These are phyloP conservation scores for Sporothrix sp. DNA, from an alignment of 2,329 filamentous ascomycete species.

Conservation along the genomic window DNA sequence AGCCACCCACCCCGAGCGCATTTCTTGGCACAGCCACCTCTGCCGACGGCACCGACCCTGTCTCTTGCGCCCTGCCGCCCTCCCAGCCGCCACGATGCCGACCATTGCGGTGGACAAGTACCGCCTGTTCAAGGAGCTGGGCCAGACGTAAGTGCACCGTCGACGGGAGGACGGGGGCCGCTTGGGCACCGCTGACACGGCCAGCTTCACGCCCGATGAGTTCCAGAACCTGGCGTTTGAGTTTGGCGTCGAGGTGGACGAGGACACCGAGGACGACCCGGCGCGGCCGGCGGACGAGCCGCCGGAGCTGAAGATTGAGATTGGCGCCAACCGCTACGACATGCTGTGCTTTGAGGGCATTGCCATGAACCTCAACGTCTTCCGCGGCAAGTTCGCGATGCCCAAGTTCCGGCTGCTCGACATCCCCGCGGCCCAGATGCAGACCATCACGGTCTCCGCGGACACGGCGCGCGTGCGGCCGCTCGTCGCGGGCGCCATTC, in stretches of 20 bases:
- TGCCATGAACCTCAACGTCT: slow-evolving; percentile 90
- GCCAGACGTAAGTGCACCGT: slow-evolving; percentile 55
- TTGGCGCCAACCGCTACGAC: slow-evolving; percentile 79
- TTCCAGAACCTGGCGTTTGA: slow-evolving; percentile 98
- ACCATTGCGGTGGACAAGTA: slow-evolving; percentile 96
- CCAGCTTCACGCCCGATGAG: slow-evolving; percentile 78
- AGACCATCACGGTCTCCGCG: slow-evolving; percentile 71
- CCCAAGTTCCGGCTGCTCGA: slow-evolving; percentile 72
- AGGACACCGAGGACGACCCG: slow-evolving; percentile 68
- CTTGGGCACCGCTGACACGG: background rate
- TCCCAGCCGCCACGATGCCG: slow-evolving; percentile 41
- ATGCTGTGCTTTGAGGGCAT: slow-evolving; percentile 98
- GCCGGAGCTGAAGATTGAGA: slow-evolving; percentile 94
- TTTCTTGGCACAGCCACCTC: background rate
- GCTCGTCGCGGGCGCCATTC: slow-evolving; percentile 78
- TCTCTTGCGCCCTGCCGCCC: background rate
- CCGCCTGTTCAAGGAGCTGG: slow-evolving; percentile 85
- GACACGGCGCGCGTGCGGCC: slow-evolving; percentile 71
- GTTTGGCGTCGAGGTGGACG: slow-evolving; percentile 95
- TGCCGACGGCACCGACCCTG: background rate
- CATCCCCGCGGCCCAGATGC: slow-evolving; percentile 61
- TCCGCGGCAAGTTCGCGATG: slow-evolving; percentile 63
- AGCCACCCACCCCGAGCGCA: too few relatives aligned
- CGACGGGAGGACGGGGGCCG: background rate
- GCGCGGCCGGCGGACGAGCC: slow-evolving; percentile 74